Evolutionary conservation across 495 filamentous ascomycete genomes (phyloP), one percentile per base, ranked within the genome.

Genomic region (Penicillium soppii): DNA sequence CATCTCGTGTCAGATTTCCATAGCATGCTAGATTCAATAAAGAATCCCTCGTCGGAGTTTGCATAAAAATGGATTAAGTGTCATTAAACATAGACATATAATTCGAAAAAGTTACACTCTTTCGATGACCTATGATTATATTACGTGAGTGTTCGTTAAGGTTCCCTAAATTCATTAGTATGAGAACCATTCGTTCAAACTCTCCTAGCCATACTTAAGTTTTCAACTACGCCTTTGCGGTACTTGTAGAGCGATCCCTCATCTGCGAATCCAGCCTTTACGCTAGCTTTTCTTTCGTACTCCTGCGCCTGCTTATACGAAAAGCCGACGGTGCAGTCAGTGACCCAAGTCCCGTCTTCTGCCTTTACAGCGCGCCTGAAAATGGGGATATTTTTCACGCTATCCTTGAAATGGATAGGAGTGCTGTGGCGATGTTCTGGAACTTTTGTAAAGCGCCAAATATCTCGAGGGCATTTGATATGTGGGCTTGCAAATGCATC

Each of bases 21-120:
- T 58, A 20, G 13, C 3, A 46, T 6, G 50, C 29, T 7, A 65
- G 55, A 1, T 53, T 65, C 7, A 56, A 20, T 38, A 63, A 37
- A 16, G 60, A 27, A 41, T 63, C 46, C 46, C 60, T 45, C n/a
- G 60, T 20, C 5, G 52, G 55, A 5, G 61, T 65, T 20, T 53
- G 49, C 22, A 65, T 65, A 32, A 65, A 65, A 23, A 45, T 30
- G 30, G 58, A 65, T 47, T 65, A 40, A 32, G 52, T 65, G 22
- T 65, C 29, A 53, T 65, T 50, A 33, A 29, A 38, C 0, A 65
- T 20, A 29, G 54, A 52, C 23, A 61, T 19, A 29, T 65, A 65
- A 37, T 61, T 36, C n/a, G 58, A 41, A 40, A 65, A 65, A 3
- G 50, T 57, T 9, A 36, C 35, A 3, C 62, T 25, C 43, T 43